Base-by-base conservation (phyloP, 2,329 filamentous ascomycete species). In the Aspergillus floridensis region DNA sequence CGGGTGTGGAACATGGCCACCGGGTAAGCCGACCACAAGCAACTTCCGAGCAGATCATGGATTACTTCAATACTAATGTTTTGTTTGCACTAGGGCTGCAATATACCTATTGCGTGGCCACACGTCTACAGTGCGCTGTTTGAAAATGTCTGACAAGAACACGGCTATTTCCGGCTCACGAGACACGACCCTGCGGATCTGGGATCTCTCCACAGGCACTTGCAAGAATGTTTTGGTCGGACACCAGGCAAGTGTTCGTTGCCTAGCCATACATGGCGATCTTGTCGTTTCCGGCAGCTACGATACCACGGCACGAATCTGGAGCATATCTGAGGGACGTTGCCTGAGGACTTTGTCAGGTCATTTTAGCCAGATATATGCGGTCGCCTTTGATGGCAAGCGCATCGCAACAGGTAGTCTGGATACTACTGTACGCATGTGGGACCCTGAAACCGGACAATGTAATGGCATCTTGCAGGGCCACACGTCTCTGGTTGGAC, bases 351-450 rank as follows among this genome's bases (percentile, higher is more conserved):
- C 92, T 0, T 82, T 99, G 44, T 88, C 89, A 49, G 95, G 95
- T 0, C 95, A 99, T 76, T 99, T 97, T 77, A 98, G 93, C 73
- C 95, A 99, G 73, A 99, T 99, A 59, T 99, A 99, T 74, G 95
- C 95, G 21, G 96, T 99, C 72, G 95, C 95, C 1, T 99, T 98
- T 76, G 95, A 99, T 73, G 95, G 95, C 44, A 88, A 88, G 66
- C 86, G 93, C 64, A 93, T 99, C 59, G 93, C 96, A 38, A 99
- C 95, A 10, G 95, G 95, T 54, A 97, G 93, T 75, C 80, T 99
- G 62, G 95, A 99, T 76, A 99, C 95, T 3, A 97, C 93, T 68
- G 93, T 99, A 26, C 85, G 95, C 64, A 96, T 99, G 63, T 99
- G 95, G 95, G 92, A 99, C 80, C 91, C 92, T 26, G 86, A 84